These are phyloP conservation scores for Didymella segeticola DNA, from an alignment of 2,329 filamentous ascomycete species.

Conservation along the genomic window DNA sequence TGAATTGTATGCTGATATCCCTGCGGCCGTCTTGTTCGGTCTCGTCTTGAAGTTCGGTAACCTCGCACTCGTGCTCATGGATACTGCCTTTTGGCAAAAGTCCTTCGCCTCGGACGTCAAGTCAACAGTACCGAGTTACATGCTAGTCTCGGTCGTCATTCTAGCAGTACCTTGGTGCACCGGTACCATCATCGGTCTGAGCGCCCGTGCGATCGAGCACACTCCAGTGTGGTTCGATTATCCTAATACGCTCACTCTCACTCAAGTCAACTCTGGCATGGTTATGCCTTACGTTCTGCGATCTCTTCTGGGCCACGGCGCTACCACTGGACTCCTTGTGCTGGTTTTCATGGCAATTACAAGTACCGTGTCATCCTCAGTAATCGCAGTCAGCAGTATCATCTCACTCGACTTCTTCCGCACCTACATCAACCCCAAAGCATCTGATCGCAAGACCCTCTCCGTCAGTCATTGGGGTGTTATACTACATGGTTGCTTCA, in stretches of 20 bases:
- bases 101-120: slow-evolving; percentile 20
- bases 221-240: slow-evolving; percentile 51
- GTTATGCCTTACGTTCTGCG: slow-evolving; percentile 27
- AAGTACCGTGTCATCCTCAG: slow-evolving; percentile 49
- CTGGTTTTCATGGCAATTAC: slow-evolving; percentile 57
- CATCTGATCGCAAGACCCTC: slow-evolving; percentile 75
- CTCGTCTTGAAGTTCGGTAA: slow-evolving; percentile 20
- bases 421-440: slow-evolving; percentile 79
- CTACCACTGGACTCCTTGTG: slow-evolving; percentile 30
- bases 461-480: slow-evolving; percentile 77
- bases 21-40: slow-evolving; percentile 14
- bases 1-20: background rate
- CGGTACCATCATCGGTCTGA: slow-evolving; percentile 52
- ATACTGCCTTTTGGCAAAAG: slow-evolving; percentile 22
- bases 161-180: slow-evolving; percentile 21
- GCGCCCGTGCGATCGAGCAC: slow-evolving; percentile 49
- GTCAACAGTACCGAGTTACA: slow-evolving; percentile 19
- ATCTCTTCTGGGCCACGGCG: slow-evolving; percentile 27
- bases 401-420: slow-evolving; percentile 87
- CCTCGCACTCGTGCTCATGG: slow-evolving; percentile 21
- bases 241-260: slow-evolving; percentile 27
- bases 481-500: slow-evolving; percentile 74
- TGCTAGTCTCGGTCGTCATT: slow-evolving; percentile 17
- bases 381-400: slow-evolving; percentile 77
- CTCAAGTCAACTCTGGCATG: slow-evolving; percentile 23